A percentile compares a stretch with the other conserved stretches of the same genome.
Conservation (phyloP, 2,329 filamentous ascomycete genomes). For the Davidsoniella neocaledoniae region DNA sequence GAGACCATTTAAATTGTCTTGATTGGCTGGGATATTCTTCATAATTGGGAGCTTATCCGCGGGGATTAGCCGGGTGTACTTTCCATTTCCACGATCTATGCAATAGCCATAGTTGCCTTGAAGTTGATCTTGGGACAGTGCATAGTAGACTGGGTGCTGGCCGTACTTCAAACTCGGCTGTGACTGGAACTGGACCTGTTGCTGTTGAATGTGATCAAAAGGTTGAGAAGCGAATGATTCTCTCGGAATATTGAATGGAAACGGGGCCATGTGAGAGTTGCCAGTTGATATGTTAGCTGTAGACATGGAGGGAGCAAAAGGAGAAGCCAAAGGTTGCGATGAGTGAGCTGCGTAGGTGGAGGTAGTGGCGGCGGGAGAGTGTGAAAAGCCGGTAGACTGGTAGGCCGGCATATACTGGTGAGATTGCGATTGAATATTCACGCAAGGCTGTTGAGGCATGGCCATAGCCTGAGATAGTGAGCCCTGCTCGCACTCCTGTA, state of each 20-base stretch:
- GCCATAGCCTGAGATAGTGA: neutral
- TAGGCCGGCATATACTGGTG: neutral
- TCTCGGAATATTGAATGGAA: neutral
- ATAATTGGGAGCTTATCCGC: constrained; percentile 34
- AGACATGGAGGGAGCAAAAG: constrained; percentile 7
- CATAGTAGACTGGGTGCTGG: neutral
- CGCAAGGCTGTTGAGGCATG: neutral
- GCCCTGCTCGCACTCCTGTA: no score
- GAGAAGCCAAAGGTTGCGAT: neutral
- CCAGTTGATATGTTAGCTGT: neutral
- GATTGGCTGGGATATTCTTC: constrained; percentile 25
- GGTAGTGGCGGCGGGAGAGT: neutral
- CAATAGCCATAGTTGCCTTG: constrained; percentile 29
- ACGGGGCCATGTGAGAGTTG: neutral
- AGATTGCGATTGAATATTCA: neutral
- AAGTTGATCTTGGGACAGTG: neutral
- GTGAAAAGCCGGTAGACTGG: neutral
- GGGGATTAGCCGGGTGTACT: constrained; percentile 36
- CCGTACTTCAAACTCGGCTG: neutral
- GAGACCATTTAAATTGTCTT: constrained; percentile 26
- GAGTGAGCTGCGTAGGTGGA: neutral
- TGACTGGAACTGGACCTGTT: neutral
- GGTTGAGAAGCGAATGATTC: neutral
- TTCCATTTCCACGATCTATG: constrained; percentile 35
- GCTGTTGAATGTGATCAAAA: constrained; percentile 3